Conservation (phyloP, 371 early-diverging fungal genomes). For the Mortierella sp. region DNA sequence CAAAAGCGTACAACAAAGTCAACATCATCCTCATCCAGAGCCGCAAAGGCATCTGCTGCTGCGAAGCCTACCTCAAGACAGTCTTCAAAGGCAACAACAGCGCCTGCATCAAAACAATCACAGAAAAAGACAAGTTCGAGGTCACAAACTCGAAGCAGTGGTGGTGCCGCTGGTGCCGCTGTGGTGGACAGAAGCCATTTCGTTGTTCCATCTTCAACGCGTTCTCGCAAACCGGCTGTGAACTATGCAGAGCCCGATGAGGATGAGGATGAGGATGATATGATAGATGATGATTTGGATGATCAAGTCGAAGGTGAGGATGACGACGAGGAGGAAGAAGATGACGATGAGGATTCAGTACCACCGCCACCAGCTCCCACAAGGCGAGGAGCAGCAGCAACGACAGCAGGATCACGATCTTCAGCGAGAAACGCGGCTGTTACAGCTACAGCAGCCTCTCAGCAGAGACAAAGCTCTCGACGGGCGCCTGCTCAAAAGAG, state of each 20-base stretch:
- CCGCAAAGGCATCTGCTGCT: not conserved
- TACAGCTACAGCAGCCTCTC: slow-evolving; percentile 10
- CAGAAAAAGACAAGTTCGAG: not conserved
- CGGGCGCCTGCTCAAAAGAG: slow-evolving; percentile 17
- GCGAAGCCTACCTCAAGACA: slow-evolving; percentile 4
- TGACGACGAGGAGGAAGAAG: slow-evolving; percentile 23
- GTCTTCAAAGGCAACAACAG: slow-evolving; percentile 5
- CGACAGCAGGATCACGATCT: slow-evolving; percentile 13
- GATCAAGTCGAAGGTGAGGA: slow-evolving; percentile 9
- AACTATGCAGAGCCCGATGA: slow-evolving; percentile 53
- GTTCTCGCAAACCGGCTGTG: slow-evolving; percentile 42
- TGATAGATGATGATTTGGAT: slow-evolving; percentile 12
- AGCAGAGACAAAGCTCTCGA: not conserved
- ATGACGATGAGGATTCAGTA: slow-evolving; percentile 11
- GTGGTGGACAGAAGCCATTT: slow-evolving; percentile 27
- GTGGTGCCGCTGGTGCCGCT: slow-evolving; percentile 10
- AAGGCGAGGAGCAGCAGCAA: slow-evolving; percentile 5
- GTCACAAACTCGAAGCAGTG: slow-evolving; percentile 1
- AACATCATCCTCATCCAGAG: slow-evolving; percentile 5
- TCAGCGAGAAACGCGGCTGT: slow-evolving; percentile 17
- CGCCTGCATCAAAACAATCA: not conserved
- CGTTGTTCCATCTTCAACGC: slow-evolving; percentile 30
- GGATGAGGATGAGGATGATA: slow-evolving; percentile 20
- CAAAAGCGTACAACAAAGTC: slow-evolving; percentile 4
- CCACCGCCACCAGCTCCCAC: slow-evolving; percentile 6